Percentiles rank a stretch among this genome's conserved stretches.
These are phyloP conservation scores for Petunia hybrid DNA, from an alignment of 305 asterid species.

Conservation along the genomic window DNA sequence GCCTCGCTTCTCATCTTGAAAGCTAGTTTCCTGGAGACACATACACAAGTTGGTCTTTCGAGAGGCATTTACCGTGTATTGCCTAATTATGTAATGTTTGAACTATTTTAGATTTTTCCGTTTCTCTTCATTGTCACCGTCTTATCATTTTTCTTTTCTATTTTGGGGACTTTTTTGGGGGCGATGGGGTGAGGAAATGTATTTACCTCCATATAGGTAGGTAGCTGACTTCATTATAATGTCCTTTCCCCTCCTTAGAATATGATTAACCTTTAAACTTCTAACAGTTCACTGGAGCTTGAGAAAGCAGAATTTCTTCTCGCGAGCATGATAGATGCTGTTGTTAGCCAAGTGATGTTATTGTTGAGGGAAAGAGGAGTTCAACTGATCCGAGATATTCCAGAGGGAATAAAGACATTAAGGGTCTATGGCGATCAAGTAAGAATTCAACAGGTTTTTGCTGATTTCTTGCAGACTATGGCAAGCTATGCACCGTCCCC, in stretches of 20 bases:
- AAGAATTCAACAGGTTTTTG: conserved; percentile 77
- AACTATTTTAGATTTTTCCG: background rate
- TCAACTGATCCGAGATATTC: conserved; percentile 78
- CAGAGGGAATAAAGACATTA: conserved; percentile 76
- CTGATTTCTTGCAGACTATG: conserved; percentile 73
- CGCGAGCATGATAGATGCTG: conserved; percentile 80
- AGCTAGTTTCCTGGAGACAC: conserved; percentile 4
- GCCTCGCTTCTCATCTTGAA: background rate
- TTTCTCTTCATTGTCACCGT: background rate
- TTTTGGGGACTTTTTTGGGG: background rate
- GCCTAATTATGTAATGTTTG: background rate
- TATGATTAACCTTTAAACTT: conserved; percentile 25
- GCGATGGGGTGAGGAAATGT: background rate
- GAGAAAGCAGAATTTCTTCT: conserved; percentile 69
- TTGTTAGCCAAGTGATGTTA: conserved; percentile 87
- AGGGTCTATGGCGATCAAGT: conserved; percentile 71
- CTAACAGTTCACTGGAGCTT: conserved; percentile 70
- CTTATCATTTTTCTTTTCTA: background rate
- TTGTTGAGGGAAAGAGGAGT: conserved; percentile 69
- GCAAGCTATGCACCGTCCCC: conserved; percentile 67
- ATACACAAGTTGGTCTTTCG: background rate
- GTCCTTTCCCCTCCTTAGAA: background rate
- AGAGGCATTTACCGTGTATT: background rate
- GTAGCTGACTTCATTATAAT: background rate
- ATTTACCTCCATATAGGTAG: background rate